phyloP scores from a whole-genome alignment of 139 green algal genomes.

The Auxenochlorella protothecoides region DNA sequence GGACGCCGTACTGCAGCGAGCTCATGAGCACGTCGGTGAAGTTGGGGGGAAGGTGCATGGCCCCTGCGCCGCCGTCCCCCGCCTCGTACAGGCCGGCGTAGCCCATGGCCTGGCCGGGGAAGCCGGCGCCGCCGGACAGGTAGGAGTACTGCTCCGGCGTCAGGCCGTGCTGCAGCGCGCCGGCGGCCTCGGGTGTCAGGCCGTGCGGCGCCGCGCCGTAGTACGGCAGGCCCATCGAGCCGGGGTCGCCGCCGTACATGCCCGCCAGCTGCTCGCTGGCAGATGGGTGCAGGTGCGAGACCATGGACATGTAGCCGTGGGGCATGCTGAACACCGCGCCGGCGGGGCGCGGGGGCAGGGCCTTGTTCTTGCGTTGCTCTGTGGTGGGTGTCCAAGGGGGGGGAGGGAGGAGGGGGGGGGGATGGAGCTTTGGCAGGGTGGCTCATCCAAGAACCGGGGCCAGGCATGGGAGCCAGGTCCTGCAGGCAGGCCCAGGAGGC shows the following conservation, averaged over 20 bases:
- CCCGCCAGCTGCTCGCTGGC: slow-evolving; percentile 1
- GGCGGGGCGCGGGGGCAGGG: neutral
- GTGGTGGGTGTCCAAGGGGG: neutral
- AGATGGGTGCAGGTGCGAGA: neutral
- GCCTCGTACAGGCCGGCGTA: neutral
- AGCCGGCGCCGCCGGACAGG: neutral
- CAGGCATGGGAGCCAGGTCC: too few relatives aligned
- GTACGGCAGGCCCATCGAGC: neutral
- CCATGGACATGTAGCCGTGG: too few relatives aligned
- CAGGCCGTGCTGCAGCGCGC: slow-evolving; percentile 1
- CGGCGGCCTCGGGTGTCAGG: slow-evolving; percentile 1
- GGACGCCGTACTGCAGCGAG: neutral
- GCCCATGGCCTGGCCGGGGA: too few relatives aligned
- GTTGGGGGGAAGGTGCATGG: too few relatives aligned
- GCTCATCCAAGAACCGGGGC: neutral
- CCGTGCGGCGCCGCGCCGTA: neutral
- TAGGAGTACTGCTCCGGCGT: neutral
- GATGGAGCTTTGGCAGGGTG: neutral
- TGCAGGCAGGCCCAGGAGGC: too few relatives aligned
- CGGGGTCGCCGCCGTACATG: neutral
- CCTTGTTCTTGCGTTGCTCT: neutral
- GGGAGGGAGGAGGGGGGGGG: neutral
- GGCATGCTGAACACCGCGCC: too few relatives aligned
- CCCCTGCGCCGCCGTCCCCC: neutral
- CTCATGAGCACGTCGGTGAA: too few relatives aligned